These are phyloP conservation scores for Vitis riparia DNA, from an alignment of 164 flowering plant genomes.

Conservation along the genomic window DNA sequence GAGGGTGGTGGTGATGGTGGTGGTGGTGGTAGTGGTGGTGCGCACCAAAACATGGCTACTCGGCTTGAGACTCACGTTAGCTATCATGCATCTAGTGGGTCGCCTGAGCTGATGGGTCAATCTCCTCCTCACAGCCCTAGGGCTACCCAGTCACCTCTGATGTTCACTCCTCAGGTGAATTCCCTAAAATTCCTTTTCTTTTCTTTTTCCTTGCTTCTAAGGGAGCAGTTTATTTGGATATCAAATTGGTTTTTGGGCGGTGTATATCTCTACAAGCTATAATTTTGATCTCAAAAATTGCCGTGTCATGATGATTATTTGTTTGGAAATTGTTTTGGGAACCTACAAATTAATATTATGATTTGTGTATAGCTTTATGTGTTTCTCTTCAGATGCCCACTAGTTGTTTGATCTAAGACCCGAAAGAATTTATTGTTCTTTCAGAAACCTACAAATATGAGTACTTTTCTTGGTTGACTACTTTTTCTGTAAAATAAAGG, in stretches of 20 bases:
- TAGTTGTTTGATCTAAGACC: constrained; percentile 6
- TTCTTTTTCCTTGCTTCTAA: not conserved
- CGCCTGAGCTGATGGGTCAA: constrained; percentile 58
- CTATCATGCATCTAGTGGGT: not conserved
- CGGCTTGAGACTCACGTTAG: constrained; percentile 4
- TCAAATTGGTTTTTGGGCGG: no score
- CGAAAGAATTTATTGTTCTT: not conserved
- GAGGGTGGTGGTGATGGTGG: constrained; percentile 27
- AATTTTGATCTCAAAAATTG: no score
- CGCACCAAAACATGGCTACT: constrained; percentile 31
- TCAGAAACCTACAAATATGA: not conserved
- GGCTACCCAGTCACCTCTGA: constrained; percentile 61
- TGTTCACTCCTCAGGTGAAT: constrained; percentile 83
- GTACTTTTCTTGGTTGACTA: not conserved
- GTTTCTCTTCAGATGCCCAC: not conserved
- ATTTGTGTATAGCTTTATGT: not conserved
- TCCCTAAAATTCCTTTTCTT: not conserved
- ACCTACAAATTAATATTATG: no score
- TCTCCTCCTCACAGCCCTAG: constrained; percentile 78
- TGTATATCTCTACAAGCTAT: no score
- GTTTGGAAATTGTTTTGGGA: no score
- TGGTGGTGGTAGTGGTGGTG: constrained; percentile 16
- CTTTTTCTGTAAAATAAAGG: not conserved
- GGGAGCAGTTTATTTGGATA: no score
- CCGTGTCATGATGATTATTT: no score